Evolutionary conservation across 2,329 filamentous ascomycete species (phyloP), one percentile per base, ranked within the genome.

Genomic region (Arthrobotrys pseudoclavata): DNA sequence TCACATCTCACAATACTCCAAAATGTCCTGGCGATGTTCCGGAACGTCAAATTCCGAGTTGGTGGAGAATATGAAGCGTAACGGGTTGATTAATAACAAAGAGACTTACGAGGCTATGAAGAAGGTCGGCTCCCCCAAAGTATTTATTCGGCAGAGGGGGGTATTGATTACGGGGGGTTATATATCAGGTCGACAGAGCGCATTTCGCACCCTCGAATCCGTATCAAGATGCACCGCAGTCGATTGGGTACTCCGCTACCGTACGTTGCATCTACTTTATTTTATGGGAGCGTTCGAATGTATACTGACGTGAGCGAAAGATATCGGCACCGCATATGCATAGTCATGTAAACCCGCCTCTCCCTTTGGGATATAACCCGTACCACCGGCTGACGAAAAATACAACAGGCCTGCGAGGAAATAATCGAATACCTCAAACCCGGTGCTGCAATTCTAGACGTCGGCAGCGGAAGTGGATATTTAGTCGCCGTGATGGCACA

Each of bases 21-120:
- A 79, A 76, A 98, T 99, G 96, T 94, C 95, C 76, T 99, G 96
- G 96, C 89, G 89, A 80, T 93, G 92, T 84, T 92, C 91, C 5
- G 95, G 93, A 76, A 85, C 85, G 3, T 89, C 89, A 29, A 97
- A 98, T 83, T 84, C 85, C 47, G 90, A 90, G 70, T 87, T 99
- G 60, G 86, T 98, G 79, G 88, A 91, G 80, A 97, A 97, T 83
- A 87, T 99, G 71, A 90, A 86, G 83, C 86, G 85, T 47, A 89
- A 92, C 81, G 87, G 88, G 2, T 86, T 98, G 66, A 94, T 98
- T 80, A 90, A 87, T n/a, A 88, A 90, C 79, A 84, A 88, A 2
- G 85, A 87, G 24, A 92, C 97, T 37, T 92, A 91, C 81, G 86
- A 89, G n/a, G 94, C 95, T 69, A 97, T 98, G 86, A 85, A 92